Base-by-base conservation (phyloP, 1,139 yeast species). In the Saccharomycopsis crataegensis region DNA sequence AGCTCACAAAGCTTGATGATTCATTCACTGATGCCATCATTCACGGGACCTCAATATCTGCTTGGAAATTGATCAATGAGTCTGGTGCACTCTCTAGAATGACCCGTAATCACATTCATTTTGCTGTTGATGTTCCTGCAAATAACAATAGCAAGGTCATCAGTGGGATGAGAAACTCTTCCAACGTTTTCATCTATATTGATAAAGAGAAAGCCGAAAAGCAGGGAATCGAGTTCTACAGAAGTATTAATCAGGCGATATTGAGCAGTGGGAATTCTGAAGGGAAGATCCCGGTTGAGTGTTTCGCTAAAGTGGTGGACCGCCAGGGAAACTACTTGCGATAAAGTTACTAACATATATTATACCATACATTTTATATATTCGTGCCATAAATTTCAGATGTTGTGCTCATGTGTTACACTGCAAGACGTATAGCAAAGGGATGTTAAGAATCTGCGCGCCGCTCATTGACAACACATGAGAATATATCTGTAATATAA, bases 101-200 rank as follows among this genome's bases (percentile, higher is more conserved):
- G 96, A 70, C 67, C 37, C 71, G 99, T 61, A 84, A 85, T 60
- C 99, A 93, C 66, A 81, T 93, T 28, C 99, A 93, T 67, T 75
- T 93, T 64, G 82, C 91, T 0, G 6, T 43, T 53, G 68, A 65
- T 46, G 49, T 56, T 1, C 57, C 59, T 2, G 14, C 53, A 49
- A 47, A 59, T 64, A 65, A 61, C 40, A 65, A 66, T 37, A 66
- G 63, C 31, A 69, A 70, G 28, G 65, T 65, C 2, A 72, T 83
- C 7, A 82, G 93, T 57, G 98, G 98, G 0, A 78, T 89, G 70
- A 72, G 97, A 51, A 63, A 67, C n/a, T 71, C 72, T 53, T 75
- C 87, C 57, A 73, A 78, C 46, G 80, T 84, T 0, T 68, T 82
- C 55, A 83, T 93, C 8, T 86, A 77, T 62, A 64, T 93, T 7